phyloP scores from a whole-genome alignment of 768 basidiomycete species.

The Ramaria sp. region DNA sequence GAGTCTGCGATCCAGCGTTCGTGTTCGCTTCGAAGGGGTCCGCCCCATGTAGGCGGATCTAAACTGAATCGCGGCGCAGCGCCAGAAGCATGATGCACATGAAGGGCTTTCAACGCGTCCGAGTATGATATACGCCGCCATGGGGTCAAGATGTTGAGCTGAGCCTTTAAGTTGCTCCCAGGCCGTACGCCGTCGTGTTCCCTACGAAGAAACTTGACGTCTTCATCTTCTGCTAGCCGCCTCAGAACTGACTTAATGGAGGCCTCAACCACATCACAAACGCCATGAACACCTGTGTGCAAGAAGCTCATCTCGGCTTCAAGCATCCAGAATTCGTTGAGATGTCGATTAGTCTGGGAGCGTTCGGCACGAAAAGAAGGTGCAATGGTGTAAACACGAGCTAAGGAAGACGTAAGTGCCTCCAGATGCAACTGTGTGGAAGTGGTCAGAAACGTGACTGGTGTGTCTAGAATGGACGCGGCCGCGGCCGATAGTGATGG shows the following conservation, averaged over 20 bases:
- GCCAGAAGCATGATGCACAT: slow-evolving; percentile 22
- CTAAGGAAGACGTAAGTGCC: slow-evolving; percentile 63
- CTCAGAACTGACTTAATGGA: slow-evolving; percentile 33
- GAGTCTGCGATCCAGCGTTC: slow-evolving; percentile 81
- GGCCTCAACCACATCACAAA: slow-evolving; percentile 49
- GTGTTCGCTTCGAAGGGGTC: slow-evolving; percentile 75
- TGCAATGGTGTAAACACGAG: slow-evolving; percentile 83
- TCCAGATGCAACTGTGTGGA: slow-evolving; percentile 96
- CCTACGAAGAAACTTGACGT: slow-evolving; percentile 29
- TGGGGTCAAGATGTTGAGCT: slow-evolving; percentile 22
- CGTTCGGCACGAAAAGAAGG: slow-evolving; percentile 94
- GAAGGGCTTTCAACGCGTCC: slow-evolving; percentile 55
- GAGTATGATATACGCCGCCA: slow-evolving; percentile 78
- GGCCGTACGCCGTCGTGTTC: slow-evolving; percentile 18
- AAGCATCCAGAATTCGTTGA: slow-evolving; percentile 99
- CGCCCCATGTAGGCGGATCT: slow-evolving; percentile 51
- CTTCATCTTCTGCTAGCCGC: slow-evolving; percentile 9
- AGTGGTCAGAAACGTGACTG: slow-evolving; percentile 79
- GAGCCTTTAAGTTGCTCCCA: slow-evolving; percentile 24
- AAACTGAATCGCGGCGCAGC: slow-evolving; percentile 36
- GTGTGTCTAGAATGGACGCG: slow-evolving; percentile 13
- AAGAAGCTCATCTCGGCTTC: slow-evolving; percentile 84
- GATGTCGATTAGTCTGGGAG: slow-evolving; percentile 79
- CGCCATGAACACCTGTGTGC: slow-evolving; percentile 30
- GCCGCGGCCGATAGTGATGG: slow-evolving; percentile 5